Percentiles rank a stretch among this genome's conserved stretches.
These are phyloP conservation scores for Ploettnerulaceae sp. DNA, from an alignment of 2,329 filamentous ascomycete genomes.

Conservation along the genomic window DNA sequence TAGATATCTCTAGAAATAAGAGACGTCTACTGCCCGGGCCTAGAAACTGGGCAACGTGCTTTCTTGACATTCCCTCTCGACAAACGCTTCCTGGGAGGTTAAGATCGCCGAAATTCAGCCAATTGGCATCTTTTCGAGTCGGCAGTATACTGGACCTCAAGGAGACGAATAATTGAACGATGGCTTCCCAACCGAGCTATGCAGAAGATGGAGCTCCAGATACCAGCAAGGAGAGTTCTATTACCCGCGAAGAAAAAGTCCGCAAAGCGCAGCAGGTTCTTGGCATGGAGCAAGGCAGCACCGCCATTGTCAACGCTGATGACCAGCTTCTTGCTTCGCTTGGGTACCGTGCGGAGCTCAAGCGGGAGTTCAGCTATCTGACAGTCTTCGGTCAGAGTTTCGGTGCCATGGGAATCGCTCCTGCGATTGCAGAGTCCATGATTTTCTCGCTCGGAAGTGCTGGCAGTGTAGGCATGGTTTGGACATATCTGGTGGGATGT, in stretches of 20 bases:
- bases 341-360: slow-evolving; percentile 32
- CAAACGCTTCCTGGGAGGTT: background rate
- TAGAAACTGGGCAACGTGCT: background rate
- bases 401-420: slow-evolving; percentile 34
- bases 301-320: slow-evolving; percentile 19
- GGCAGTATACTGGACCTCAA: no score
- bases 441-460: slow-evolving; percentile 31
- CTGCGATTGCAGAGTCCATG: slow-evolving; percentile 33
- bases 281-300: slow-evolving; percentile 12
- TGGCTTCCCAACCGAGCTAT: slow-evolving; percentile 7
- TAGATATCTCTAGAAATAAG: slow-evolving; percentile 4
- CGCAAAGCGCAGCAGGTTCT: slow-evolving; percentile 11
- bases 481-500: slow-evolving; percentile 33
- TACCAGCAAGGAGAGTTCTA: slow-evolving; percentile 12
- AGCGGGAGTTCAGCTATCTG: slow-evolving; percentile 32
- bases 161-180: background rate
- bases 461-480: slow-evolving; percentile 31
- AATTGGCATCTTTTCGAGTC: background rate
- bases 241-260: slow-evolving; percentile 15
- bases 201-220: no score
- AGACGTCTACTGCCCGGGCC: background rate
- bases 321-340: slow-evolving; percentile 30
- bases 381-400: slow-evolving; percentile 34
- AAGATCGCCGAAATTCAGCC: background rate
- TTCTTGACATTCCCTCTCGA: no score